These are phyloP conservation scores for Mycosarcoma maydis DNA, from an alignment of 1,284 basidiomycete genomes.

Conservation along the genomic window DNA sequence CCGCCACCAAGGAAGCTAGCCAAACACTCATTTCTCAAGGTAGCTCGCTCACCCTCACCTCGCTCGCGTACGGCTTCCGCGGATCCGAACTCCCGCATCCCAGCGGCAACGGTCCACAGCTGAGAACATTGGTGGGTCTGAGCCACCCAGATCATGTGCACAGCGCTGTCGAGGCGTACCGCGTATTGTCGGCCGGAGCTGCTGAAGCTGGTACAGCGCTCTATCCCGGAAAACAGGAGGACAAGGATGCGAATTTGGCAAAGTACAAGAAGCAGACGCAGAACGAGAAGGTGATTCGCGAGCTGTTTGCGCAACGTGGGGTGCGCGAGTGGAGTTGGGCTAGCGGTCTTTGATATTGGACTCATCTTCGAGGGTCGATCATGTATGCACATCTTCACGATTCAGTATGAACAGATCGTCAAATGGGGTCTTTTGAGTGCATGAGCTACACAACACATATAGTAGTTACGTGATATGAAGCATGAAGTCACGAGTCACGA, in stretches of 20 bases:
- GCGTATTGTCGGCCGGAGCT: constrained; percentile 40
- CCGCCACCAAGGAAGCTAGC: constrained; percentile 65
- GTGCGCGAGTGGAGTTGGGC: constrained; percentile 51
- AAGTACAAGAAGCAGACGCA: constrained; percentile 26
- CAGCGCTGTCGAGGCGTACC: constrained; percentile 53
- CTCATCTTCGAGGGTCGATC: too few relatives aligned
- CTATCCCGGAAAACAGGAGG: background rate
- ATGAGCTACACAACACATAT: too few relatives aligned
- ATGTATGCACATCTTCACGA: too few relatives aligned
- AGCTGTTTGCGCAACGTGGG: constrained; percentile 24
- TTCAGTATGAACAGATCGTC: too few relatives aligned
- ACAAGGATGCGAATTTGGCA: constrained; percentile 1
- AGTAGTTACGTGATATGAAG: too few relatives aligned
- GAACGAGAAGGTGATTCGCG: constrained; percentile 21
- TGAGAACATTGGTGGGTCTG: constrained; percentile 62
- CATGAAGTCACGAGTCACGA: too few relatives aligned
- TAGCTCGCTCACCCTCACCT: constrained; percentile 47
- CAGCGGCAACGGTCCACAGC: constrained; percentile 13
- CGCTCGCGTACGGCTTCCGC: constrained; percentile 58
- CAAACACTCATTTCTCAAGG: constrained; percentile 25
- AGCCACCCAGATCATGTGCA: constrained; percentile 64
- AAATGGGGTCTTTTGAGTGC: too few relatives aligned
- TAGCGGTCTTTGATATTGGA: constrained; percentile 37
- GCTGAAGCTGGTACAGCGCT: constrained; percentile 12
- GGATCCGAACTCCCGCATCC: constrained; percentile 35